phyloP scores from a whole-genome alignment of 441 rosid species.

The Erodium chrysanthum region DNA sequence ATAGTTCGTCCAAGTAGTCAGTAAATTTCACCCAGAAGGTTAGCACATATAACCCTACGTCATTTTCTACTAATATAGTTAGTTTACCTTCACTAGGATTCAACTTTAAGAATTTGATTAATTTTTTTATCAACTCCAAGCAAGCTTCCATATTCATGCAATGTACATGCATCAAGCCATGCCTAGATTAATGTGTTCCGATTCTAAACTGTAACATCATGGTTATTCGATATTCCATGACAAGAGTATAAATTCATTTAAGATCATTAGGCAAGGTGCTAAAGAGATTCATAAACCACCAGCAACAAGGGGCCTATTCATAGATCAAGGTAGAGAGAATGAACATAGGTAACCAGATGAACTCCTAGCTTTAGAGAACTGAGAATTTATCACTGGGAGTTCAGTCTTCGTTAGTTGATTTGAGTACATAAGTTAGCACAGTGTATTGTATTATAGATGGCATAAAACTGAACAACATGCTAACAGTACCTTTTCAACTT shows the following conservation, averaged over 20 bases:
- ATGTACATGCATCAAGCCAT: not conserved
- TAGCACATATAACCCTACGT: not conserved
- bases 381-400: not conserved
- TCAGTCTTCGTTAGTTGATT: not conserved
- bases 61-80: too few relatives aligned
- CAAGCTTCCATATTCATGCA: slow-evolving; percentile 1
- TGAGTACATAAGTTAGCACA: not conserved
- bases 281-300: slow-evolving; percentile 5
- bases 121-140: not conserved
- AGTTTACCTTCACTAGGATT: not conserved
- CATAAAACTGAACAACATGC: not conserved
- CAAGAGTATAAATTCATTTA: not conserved
- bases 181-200: not conserved
- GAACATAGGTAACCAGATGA: slow-evolving; percentile 2
- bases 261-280: slow-evolving; percentile 3
- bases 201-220: not conserved
- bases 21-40: slow-evolving; percentile 3
- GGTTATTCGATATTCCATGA: not conserved
- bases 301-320: not conserved
- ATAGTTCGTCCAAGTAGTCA: not conserved
- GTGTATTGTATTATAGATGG: not conserved
- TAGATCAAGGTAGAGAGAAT: not conserved
- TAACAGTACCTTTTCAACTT: slow-evolving; percentile 68
- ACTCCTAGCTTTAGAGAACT: not conserved
- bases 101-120: not conserved